Evolutionary conservation across 805 yeast genomes (phyloP), one percentile per base, ranked within the genome.

Genomic region (Debaryomyces tyrocola): DNA sequence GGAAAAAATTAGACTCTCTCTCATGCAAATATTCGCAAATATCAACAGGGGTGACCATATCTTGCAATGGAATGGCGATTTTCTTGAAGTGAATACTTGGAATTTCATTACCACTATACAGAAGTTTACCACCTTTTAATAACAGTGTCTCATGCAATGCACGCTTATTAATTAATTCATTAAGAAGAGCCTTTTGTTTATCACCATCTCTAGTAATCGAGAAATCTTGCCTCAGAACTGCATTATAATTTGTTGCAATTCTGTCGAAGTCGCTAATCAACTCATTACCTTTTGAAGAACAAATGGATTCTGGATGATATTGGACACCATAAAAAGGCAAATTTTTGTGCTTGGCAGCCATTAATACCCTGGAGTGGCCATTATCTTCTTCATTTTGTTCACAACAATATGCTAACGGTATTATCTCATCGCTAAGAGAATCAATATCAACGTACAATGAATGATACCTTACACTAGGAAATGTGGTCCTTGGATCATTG

Each of bases 281-380:
- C 9, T 62, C 56, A 2, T 59, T 73, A 1, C 99, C 99, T 40
- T 68, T 56, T 11, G 74, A 70, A 0, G 97, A 90, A 56, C 96
- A 89, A 34, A 92, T 82, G 1, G 97, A 90, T 59, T 94, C 99
- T 0, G 99, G 99, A 59, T 94, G 99, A 59, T 91, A 95, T 59
- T 94, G 99, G 2, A 94, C 97, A 0, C 96, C 99, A 62, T 74
- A 92, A 69, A 86, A 87, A 0, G 97, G 97, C 17, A 69, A 65
- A 0, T 33, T 15, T 0, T 41, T 53, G 57, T 88, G 91, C 58
- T 70, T 77, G 0, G 78, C 94, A 0, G 96, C 96, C 99, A 94
- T 94, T 27, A 89, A 60, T 4, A 86, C 67, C 34, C 59, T 58
- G 4, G 43, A 45, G 2, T 47, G 48, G 12, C 56, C 58, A 4